Evolutionary conservation across 345 rosid genomes (phyloP), one percentile per base, ranked within the genome.

Genomic region (Arabis hirsuta): DNA sequence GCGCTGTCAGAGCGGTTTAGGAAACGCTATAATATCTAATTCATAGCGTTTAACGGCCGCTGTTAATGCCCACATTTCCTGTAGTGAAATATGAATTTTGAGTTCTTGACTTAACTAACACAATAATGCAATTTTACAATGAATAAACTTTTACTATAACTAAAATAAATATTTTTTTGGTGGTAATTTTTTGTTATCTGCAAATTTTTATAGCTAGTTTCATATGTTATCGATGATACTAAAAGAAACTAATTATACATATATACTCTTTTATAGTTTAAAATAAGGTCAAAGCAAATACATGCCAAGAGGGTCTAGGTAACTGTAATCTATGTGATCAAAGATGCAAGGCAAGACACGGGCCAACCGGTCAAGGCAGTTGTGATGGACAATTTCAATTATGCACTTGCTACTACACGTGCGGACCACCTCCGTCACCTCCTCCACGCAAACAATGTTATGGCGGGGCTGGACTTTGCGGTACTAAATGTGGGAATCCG

Each of bases 281-380:
- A 22, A 62, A 59, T 10, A 60, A 43, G 13, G 65, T 39, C 22
- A 47, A 55, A 6, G 65, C 51, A 56, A 9, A 56, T 13, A 0
- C 11, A 46, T 73, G 72, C 36, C 0, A 16, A 9, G 72, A 73
- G 0, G 16, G 11, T 45, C 24, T 65, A 26, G 66, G 72, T 41
- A 1, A 0, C 12, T 73, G 72, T 57, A 3, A 2, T 4, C 43
- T 7, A 46, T 73, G 72, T 56, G 72, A 65, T 48, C 44, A 56
- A 38, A 47, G 66, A 22, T 73, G 78, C 14, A 73, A 65, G 44
- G 52, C 34, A 2, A 73, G 10, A 12, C 72, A 57, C 3, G 72
- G 72, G 4, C 36, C 66, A 20, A 41, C 14, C 2, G 66, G 13
- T 5, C 9, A 47, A 56, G 58, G 72, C 8, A 7, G 0, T 4